These are phyloP conservation scores for Elongisporangium undulatum DNA, from an alignment of 352 stramenopile species.

Conservation along the genomic window DNA sequence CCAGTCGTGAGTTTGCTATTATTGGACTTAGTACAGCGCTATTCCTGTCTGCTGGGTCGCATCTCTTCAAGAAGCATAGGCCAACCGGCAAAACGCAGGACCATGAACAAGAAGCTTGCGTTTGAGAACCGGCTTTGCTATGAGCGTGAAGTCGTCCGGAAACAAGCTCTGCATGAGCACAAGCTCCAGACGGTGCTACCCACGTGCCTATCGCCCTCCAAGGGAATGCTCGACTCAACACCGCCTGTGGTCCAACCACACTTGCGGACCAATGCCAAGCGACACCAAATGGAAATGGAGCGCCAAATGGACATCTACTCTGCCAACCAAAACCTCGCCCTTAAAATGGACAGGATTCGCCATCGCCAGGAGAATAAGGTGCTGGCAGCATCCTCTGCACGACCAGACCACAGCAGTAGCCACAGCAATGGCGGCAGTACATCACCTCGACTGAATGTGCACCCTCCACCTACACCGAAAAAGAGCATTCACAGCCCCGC, in stretches of 20 bases:
- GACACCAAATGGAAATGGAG: conserved; percentile 54
- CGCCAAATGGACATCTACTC: conserved; percentile 53
- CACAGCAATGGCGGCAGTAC: neutral
- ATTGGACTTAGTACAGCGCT: neutral
- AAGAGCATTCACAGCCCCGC: conserved; percentile 43
- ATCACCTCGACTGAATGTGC: neutral
- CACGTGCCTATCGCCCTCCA: conserved; percentile 54
- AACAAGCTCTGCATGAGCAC: conserved; percentile 57
- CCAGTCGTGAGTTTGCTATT: neutral
- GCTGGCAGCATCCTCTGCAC: conserved; percentile 27
- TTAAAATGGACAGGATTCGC: conserved; percentile 72
- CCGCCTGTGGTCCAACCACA: conserved; percentile 35
- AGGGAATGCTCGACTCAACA: conserved; percentile 59
- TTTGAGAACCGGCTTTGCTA: conserved; percentile 84
- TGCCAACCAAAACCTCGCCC: conserved; percentile 66
- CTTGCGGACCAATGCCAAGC: conserved; percentile 52
- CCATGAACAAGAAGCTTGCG: conserved; percentile 72
- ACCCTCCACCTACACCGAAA: neutral
- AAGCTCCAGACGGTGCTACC: conserved; percentile 60
- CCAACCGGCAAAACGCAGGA: neutral
- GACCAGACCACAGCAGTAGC: neutral
- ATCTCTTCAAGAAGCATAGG: neutral
- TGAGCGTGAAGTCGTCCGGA: conserved; percentile 60
- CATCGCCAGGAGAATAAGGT: conserved; percentile 57
- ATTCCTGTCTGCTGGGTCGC: neutral